These are phyloP conservation scores for Erysimum cheiri DNA, from an alignment of 441 rosid species.

Conservation along the genomic window DNA sequence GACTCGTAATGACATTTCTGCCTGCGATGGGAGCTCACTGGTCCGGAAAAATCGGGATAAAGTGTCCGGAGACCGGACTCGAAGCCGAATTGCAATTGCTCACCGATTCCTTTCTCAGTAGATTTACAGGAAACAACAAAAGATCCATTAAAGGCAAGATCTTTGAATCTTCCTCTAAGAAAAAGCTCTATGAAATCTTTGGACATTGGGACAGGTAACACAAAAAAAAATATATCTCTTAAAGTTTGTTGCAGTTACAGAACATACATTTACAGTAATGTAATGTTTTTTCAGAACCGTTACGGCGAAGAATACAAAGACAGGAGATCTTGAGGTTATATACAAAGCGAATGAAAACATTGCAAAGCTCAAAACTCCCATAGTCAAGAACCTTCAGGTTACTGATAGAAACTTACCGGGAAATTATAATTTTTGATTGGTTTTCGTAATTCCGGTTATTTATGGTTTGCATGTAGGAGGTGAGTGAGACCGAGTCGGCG, in stretches of 20 bases:
- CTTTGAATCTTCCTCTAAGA: conserved; percentile 50
- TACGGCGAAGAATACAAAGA: conserved; percentile 54
- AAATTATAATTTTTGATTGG: neutral
- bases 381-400: conserved; percentile 64
- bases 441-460: neutral
- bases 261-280: neutral
- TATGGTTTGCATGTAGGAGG: conserved; percentile 51
- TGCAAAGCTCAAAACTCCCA: conserved; percentile 60
- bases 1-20: conserved; percentile 57
- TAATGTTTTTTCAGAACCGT: conserved; percentile 55
- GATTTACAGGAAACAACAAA: conserved; percentile 48
- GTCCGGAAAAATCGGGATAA: conserved; percentile 64
- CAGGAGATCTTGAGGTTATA: conserved; percentile 52
- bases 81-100: conserved; percentile 59
- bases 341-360: conserved; percentile 66
- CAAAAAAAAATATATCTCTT: neutral
- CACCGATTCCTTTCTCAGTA: conserved; percentile 50
- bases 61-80: conserved; percentile 65
- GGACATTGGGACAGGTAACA: conserved; percentile 84
- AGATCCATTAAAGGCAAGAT: conserved; percentile 71
- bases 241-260: neutral
- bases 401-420: neutral
- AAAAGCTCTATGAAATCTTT: conserved; percentile 53
- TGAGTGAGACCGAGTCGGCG: conserved; percentile 65
- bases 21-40: conserved; percentile 67